Evolutionary conservation across 805 yeast species (phyloP).

Genomic region (Wickerhamomyces queroliae): DNA sequence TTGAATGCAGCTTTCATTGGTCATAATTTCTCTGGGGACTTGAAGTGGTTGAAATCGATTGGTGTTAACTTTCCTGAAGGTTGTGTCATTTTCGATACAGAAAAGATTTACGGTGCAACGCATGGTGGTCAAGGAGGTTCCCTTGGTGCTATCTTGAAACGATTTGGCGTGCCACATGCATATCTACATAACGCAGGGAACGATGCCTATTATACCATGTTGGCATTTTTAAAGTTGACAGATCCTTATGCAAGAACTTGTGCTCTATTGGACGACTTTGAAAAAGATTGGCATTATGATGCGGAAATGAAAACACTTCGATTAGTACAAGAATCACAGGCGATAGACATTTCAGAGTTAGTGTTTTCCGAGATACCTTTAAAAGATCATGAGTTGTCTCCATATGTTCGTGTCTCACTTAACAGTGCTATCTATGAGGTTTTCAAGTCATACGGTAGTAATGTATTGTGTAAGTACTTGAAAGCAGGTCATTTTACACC

Average conservation of each 20-base stretch:
- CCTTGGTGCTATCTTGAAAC: conserved; percentile 39
- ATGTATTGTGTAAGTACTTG: no score
- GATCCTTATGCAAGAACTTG: conserved; percentile 36
- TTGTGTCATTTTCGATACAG: conserved; percentile 39
- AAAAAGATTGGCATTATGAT: conserved; percentile 2
- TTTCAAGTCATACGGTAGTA: no score
- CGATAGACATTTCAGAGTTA: background rate
- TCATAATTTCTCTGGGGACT: conserved; percentile 51
- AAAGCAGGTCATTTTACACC: no score
- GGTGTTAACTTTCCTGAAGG: conserved; percentile 41
- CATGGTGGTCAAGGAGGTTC: conserved; percentile 34
- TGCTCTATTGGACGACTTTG: conserved; percentile 6
- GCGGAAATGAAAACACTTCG: background rate
- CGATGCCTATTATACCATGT: conserved; percentile 59
- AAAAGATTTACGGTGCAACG: conserved; percentile 33
- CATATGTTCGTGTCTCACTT: no score
- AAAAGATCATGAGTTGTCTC: background rate
- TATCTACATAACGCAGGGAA: conserved; percentile 67
- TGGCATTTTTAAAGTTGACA: conserved; percentile 42
- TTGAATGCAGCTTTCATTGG: conserved; percentile 45
- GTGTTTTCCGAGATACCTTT: background rate
- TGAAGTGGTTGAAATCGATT: conserved; percentile 40
- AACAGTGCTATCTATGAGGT: no score
- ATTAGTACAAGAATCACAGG: background rate
- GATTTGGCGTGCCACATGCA: conserved; percentile 49